phyloP scores from a whole-genome alignment of 2,329 filamentous ascomycete genomes.

The Exophiala mesophila region DNA sequence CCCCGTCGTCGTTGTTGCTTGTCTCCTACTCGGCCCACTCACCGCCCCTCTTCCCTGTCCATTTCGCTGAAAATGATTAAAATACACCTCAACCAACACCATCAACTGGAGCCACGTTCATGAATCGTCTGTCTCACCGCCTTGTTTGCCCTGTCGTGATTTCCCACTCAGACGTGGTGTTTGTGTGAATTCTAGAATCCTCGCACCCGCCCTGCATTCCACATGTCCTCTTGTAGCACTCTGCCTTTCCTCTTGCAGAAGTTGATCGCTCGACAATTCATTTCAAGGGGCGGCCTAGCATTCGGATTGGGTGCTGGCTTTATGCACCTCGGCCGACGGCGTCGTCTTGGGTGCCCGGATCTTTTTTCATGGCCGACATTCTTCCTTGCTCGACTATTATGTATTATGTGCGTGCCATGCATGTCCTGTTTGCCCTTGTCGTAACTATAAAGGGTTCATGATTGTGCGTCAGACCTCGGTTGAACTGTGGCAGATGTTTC shows the following conservation, averaged over 20 bases:
- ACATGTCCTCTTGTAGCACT: slow-evolving; percentile 8
- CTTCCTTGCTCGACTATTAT: too few relatives aligned
- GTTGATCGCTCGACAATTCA: slow-evolving; percentile 13
- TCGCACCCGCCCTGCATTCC: slow-evolving; percentile 17
- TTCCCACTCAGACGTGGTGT: slow-evolving; percentile 19
- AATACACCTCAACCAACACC: slow-evolving; percentile 8
- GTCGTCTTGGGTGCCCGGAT: too few relatives aligned
- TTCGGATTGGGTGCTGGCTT: slow-evolving; percentile 15
- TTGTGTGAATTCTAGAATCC: slow-evolving; percentile 10
- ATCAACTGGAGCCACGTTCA: slow-evolving; percentile 23
- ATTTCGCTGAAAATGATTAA: slow-evolving; percentile 12
- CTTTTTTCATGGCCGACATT: too few relatives aligned
- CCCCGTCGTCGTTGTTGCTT: neutral
- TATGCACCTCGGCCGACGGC: slow-evolving; percentile 24
- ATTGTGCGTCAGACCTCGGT: too few relatives aligned
- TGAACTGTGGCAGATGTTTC: too few relatives aligned
- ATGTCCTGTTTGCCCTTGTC: too few relatives aligned
- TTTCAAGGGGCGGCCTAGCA: slow-evolving; percentile 22
- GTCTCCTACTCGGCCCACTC: neutral
- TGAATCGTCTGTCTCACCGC: slow-evolving; percentile 19
- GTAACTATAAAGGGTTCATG: too few relatives aligned
- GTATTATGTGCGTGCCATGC: too few relatives aligned
- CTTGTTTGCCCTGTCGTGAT: slow-evolving; percentile 9
- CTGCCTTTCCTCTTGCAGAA: slow-evolving; percentile 17
- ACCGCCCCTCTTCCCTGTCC: neutral